These are phyloP conservation scores for Inosperma sp. DNA, from an alignment of 768 basidiomycete species.

Conservation along the genomic window DNA sequence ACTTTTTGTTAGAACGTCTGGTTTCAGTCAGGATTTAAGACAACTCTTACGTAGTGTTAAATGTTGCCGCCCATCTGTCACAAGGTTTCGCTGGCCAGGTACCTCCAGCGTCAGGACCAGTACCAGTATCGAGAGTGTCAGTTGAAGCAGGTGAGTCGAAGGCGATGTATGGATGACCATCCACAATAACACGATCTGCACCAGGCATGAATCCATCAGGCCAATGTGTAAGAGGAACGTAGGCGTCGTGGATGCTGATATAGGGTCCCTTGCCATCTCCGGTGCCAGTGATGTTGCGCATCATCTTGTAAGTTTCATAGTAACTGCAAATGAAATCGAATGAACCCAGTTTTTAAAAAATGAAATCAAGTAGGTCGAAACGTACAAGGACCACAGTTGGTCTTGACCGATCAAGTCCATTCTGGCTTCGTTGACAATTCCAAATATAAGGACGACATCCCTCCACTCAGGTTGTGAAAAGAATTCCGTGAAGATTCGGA, in stretches of 20 bases:
- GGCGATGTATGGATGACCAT: slow-evolving; percentile 41
- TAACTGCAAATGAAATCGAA: slow-evolving; percentile 38
- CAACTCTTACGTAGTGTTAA: slow-evolving; percentile 46
- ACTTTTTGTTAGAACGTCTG: too few species aligned
- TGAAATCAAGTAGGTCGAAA: slow-evolving; percentile 31
- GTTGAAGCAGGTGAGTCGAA: slow-evolving; percentile 42
- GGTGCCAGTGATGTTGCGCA: slow-evolving; percentile 67
- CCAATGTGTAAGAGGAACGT: slow-evolving; percentile 40
- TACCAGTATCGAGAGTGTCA: slow-evolving; percentile 35
- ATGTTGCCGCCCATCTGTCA: slow-evolving; percentile 49
- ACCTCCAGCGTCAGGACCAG: slow-evolving; percentile 38
- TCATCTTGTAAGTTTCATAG: slow-evolving; percentile 54
- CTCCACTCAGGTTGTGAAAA: slow-evolving; percentile 72
- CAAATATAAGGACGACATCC: slow-evolving; percentile 59
- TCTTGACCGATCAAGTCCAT: slow-evolving; percentile 51
- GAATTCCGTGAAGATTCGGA: slow-evolving; percentile 75
- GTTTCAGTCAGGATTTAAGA: slow-evolving; percentile 25
- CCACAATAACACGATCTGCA: slow-evolving; percentile 37
- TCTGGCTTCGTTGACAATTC: slow-evolving; percentile 62
- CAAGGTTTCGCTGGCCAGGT: slow-evolving; percentile 52
- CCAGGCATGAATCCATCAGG: slow-evolving; percentile 30
- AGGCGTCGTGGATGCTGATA: slow-evolving; percentile 46
- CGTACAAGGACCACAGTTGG: slow-evolving; percentile 58
- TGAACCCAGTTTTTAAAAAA: not conserved
- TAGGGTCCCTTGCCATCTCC: slow-evolving; percentile 65